Base-by-base conservation (phyloP, 768 basidiomycete genomes). In the Hydnum rufescens region DNA sequence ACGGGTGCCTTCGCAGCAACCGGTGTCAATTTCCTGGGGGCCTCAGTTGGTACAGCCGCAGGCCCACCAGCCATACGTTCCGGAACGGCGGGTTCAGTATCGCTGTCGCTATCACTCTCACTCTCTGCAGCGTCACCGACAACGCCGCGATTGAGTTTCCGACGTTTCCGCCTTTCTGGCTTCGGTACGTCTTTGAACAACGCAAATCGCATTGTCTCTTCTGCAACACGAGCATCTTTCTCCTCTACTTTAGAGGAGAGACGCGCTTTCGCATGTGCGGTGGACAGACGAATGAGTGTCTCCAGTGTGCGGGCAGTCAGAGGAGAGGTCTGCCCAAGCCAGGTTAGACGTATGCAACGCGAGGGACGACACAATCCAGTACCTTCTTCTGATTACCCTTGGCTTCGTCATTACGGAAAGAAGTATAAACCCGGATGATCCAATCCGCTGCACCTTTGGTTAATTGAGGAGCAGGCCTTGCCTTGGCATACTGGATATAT, bases 301-400 rank as follows among this genome's bases (percentile, higher is more conserved):
- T 99, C 95, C 54, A 99, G 78, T 2, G 95, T 95, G 74, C 95
- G 92, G 19, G 95, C 93, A 2, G 95, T 99, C 59, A 99, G 69
- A 5, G 95, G 95, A 3, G 93, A 85, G 3, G 95, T 99, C 93
- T 97, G 59, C 51, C 42, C 54, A 50, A 58, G 60, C 52, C 52
- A 49, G 53, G 54, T 50, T 13, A 6, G 3, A 28, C n/a, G 16
- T n/a, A 30, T 23, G 18, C 51, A 5, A 16, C n/a, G n/a, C n/a
- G n/a, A n/a, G n/a, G n/a, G n/a, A n/a, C n/a, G n/a, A n/a, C n/a
- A n/a, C n/a, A n/a, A n/a, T n/a, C n/a, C n/a, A n/a, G 50, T 51
- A 70, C 69, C 74, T 82, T 78, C 71, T 89, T 93, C 62, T 75
- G 76, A 60, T 90, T 93, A 19, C 79, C 78, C 59, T 88, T 89